Percentiles rank a stretch among this genome's conserved stretches.
Conservation (phyloP, 345 rosid genomes). For the Euphorbia peplus region DNA sequence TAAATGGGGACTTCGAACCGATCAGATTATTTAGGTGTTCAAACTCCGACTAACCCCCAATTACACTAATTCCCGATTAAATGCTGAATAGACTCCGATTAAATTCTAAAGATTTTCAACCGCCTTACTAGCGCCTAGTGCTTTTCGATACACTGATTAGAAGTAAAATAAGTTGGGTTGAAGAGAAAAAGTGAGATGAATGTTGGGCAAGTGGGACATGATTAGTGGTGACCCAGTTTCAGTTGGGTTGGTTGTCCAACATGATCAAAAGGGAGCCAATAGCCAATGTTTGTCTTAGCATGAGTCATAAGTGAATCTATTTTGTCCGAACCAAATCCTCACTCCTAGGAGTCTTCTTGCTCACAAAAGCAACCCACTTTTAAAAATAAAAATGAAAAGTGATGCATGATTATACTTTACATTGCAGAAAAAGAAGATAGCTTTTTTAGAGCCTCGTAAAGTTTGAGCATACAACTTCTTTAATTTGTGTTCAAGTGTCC, state of each 20-base stretch:
- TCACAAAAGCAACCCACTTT: constrained; percentile 27
- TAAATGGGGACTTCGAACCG: no score
- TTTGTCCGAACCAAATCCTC: constrained; percentile 21
- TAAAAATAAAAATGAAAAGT: constrained; percentile 18
- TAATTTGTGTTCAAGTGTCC: not conserved
- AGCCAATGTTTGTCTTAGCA: constrained; percentile 2
- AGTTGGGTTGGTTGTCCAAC: constrained; percentile 10
- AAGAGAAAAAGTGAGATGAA: constrained; percentile 10
- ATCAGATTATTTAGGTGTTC: no score
- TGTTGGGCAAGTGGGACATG: constrained; percentile 14
- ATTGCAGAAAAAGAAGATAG: not conserved
- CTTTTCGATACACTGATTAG: no score
- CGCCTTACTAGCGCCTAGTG: no score
- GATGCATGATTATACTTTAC: constrained; percentile 16
- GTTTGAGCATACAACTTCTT: constrained; percentile 5
- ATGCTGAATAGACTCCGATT: no score
- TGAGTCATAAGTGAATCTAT: constrained; percentile 11
- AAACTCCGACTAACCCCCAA: no score
- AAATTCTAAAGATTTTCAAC: no score
- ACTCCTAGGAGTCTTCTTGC: constrained; percentile 30
- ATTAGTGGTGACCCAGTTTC: constrained; percentile 25
- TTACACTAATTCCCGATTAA: no score
- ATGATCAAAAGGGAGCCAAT: constrained; percentile 13
- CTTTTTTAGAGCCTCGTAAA: not conserved
- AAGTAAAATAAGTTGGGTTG: no score